Evolutionary conservation across 441 rosid species (phyloP).

Genomic region (Populus hybrid): DNA sequence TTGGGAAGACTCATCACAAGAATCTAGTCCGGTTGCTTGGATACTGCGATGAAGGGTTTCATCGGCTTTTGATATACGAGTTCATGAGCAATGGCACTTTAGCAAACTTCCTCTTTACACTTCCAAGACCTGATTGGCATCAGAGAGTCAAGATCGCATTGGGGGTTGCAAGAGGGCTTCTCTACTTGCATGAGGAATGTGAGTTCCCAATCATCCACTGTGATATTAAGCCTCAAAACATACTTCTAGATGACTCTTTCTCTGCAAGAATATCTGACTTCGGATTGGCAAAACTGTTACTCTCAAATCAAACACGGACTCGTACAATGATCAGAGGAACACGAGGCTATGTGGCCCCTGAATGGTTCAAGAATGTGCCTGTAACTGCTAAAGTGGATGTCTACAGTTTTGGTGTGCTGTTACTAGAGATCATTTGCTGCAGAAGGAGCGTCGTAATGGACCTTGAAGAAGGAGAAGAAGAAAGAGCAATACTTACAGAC

Average conservation of each 20-base stretch:
- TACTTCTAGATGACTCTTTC: slow-evolving; percentile 15
- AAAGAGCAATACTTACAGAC: slow-evolving; percentile 13
- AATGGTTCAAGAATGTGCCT: slow-evolving; percentile 27
- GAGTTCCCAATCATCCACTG: slow-evolving; percentile 22
- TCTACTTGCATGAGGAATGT: slow-evolving; percentile 22
- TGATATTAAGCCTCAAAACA: slow-evolving; percentile 26
- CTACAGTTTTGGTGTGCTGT: slow-evolving; percentile 21
- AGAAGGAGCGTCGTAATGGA: slow-evolving; percentile 11
- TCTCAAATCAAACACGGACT: slow-evolving; percentile 13
- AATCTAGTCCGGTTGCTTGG: slow-evolving; percentile 21
- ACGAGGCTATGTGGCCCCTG: slow-evolving; percentile 23
- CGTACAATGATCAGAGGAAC: slow-evolving; percentile 22
- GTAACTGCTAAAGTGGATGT: slow-evolving; percentile 27
- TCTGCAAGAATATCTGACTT: slow-evolving; percentile 23
- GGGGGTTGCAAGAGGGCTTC: slow-evolving; percentile 19
- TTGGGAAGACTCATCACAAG: slow-evolving; percentile 21
- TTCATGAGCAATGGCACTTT: slow-evolving; percentile 19
- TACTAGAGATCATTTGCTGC: slow-evolving; percentile 28
- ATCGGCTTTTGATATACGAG: slow-evolving; percentile 12
- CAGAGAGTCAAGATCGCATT: slow-evolving; percentile 13
- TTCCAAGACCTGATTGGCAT: slow-evolving; percentile 16
- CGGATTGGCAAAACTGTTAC: slow-evolving; percentile 19
- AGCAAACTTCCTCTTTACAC: slow-evolving; percentile 11
- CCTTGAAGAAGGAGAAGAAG: background rate
- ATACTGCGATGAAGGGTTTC: slow-evolving; percentile 13